Evolutionary conservation across 2,329 filamentous ascomycete genomes (phyloP), one percentile per base, ranked within the genome.

Genomic region (Diaporthe humulicola): DNA sequence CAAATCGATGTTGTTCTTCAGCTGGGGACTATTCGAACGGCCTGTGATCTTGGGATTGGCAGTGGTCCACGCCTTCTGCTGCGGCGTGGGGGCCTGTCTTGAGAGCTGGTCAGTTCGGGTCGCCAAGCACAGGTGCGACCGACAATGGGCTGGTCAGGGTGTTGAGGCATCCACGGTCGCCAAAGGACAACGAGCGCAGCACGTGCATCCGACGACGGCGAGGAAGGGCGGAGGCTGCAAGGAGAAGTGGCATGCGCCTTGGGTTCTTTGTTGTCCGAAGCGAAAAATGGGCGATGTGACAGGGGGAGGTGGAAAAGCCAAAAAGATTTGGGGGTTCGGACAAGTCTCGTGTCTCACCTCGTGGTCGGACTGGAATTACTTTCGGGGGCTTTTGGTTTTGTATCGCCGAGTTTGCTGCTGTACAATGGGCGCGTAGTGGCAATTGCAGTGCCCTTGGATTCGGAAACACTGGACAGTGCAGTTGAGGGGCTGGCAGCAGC

Each of bases 331-430:
- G 71, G 56, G 74, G 75, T 75, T 61, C 76, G 77, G 72, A 70
- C 72, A 78, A 77, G 76, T 79, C 76, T 79, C 76, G 79, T 81
- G 79, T 81, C 81, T 82, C 77, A 83, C 81, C 81, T 82, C 56
- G 78, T 78, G 76, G 80, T 78, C 76, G 79, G 77, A 76, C 76
- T 79, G 70, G 80, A 77, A 71, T 60, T 76, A 64, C 77, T 78
- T 70, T 80, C 78, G 74, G 77, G 74, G 22, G 73, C 72, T 74
- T 76, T 78, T 67, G 77, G 66, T 75, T 79, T 78, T 74, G 77
- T 78, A 75, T 80, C 79, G 76, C 78, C 78, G 71, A 82, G 78
- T 79, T 81, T 81, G 80, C 79, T 82, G 79, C 81, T 82, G 77
- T 81, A 82, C 57, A 81, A 75, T 54, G 80, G 78, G 69, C 80